Evolutionary conservation across 805 yeast species (phyloP).

Genomic region (Kodamaea fukazawae): DNA sequence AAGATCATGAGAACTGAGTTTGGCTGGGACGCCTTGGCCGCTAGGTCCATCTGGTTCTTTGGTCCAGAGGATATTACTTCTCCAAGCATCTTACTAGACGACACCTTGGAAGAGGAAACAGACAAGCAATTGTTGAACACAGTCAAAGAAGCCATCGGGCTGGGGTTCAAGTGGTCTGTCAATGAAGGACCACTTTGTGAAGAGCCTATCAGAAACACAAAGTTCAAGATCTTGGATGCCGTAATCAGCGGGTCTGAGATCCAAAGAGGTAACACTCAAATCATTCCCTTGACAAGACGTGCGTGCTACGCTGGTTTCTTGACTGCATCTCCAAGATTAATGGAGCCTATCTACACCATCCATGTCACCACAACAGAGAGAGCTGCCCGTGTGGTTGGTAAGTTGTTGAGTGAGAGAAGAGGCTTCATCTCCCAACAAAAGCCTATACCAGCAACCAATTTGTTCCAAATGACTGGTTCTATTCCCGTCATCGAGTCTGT

Average conservation of each 20-base stretch:
- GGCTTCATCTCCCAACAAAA: slow-evolving; percentile 49
- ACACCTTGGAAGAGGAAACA: slow-evolving; percentile 67
- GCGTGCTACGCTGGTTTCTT: slow-evolving; percentile 82
- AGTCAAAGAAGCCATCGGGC: slow-evolving; percentile 54
- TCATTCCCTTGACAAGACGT: slow-evolving; percentile 76
- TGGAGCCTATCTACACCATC: slow-evolving; percentile 78
- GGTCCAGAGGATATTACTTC: slow-evolving; percentile 45
- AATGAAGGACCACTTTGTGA: slow-evolving; percentile 92
- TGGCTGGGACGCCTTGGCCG: slow-evolving; percentile 80
- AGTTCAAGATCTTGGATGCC: slow-evolving; percentile 67
- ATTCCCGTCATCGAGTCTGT: slow-evolving; percentile 88
- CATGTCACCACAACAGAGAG: slow-evolving; percentile 53
- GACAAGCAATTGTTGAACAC: slow-evolving; percentile 48
- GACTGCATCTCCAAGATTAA: slow-evolving; percentile 70
- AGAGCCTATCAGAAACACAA: slow-evolving; percentile 69
- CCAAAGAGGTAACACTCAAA: slow-evolving; percentile 60
- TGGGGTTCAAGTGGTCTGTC: slow-evolving; percentile 82
- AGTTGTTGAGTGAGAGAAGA: slow-evolving; percentile 59
- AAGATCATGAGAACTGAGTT: slow-evolving; percentile 55
- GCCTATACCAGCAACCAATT: slow-evolving; percentile 71
- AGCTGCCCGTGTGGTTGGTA: slow-evolving; percentile 48
- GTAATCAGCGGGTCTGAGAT: slow-evolving; percentile 46
- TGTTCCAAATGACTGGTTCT: slow-evolving; percentile 57
- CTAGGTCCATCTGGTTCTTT: slow-evolving; percentile 79
- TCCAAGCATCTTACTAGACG: slow-evolving; percentile 62